A percentile compares a stretch with the other conserved stretches of the same genome.
Evolutionary conservation across 371 early-diverging fungal genomes (phyloP).

Genomic region (Lichtheimia ramosa): DNA sequence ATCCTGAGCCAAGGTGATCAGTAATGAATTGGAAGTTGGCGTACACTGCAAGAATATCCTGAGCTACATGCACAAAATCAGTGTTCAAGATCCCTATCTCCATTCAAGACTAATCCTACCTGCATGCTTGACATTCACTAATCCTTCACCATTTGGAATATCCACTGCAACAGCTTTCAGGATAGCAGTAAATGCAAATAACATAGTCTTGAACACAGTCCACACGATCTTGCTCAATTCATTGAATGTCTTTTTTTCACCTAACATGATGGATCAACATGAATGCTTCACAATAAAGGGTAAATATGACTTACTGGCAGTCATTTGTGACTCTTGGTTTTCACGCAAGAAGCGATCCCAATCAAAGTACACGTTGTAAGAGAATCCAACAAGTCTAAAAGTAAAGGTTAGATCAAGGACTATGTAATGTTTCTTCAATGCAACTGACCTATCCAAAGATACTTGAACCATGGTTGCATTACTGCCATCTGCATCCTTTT

Average conservation of each 20-base stretch:
- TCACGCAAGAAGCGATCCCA: constrained; percentile 36
- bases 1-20: constrained; percentile 34
- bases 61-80: constrained; percentile 20
- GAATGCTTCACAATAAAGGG: background rate
- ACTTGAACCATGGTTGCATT: constrained; percentile 9
- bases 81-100: background rate
- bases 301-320: constrained; percentile 9
- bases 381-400: constrained; percentile 31
- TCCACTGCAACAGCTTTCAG: constrained; percentile 41
- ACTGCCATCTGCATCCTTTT: constrained; percentile 2
- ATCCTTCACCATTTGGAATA: constrained; percentile 32
- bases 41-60: constrained; percentile 34
- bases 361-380: constrained; percentile 36
- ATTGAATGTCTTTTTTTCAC: constrained; percentile 10
- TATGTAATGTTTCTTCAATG: background rate
- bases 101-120: constrained; percentile 10
- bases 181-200: constrained; percentile 45
- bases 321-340: constrained; percentile 13
- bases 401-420: background rate
- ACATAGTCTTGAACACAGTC: constrained; percentile 42
- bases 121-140: constrained; percentile 22
- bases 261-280: background rate
- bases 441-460: constrained; percentile 16
- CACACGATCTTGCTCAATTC: constrained; percentile 23
- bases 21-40: constrained; percentile 48